phyloP scores from a whole-genome alignment of 2,329 filamentous ascomycete genomes.

The Sarocladium strictum region DNA sequence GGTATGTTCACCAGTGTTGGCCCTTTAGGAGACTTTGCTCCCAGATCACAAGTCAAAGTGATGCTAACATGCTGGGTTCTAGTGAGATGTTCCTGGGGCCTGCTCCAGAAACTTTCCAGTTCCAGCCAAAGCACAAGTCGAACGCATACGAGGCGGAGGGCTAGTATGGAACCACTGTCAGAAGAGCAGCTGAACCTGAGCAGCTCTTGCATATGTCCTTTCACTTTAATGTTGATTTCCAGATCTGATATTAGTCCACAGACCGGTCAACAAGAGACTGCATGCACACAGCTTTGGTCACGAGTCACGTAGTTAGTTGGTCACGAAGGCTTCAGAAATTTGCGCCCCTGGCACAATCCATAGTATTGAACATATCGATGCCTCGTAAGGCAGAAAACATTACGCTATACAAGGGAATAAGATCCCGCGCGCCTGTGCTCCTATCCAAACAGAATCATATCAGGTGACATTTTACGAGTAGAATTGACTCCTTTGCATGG shows the following conservation, averaged over 20 bases:
- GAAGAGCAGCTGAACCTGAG: too few relatives aligned
- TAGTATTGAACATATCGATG: conserved; percentile 1
- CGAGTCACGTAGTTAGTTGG: too few relatives aligned
- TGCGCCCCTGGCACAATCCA: not conserved
- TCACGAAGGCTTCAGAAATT: too few relatives aligned
- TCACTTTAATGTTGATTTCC: not conserved
- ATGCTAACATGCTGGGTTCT: conserved; percentile 14
- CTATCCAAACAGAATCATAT: not conserved
- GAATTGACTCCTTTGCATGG: conserved; percentile 54
- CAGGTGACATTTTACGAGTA: conserved; percentile 35
- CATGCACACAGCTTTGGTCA: too few relatives aligned
- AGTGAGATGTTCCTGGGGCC: conserved; percentile 98
- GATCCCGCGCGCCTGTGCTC: not conserved
- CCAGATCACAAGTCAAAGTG: not conserved
- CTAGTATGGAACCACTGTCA: too few relatives aligned
- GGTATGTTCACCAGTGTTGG: conserved; percentile 47
- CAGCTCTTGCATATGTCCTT: too few relatives aligned
- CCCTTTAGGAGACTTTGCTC: conserved; percentile 2
- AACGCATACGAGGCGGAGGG: conserved; percentile 81
- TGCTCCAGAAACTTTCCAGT: conserved; percentile 83
- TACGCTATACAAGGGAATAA: conserved; percentile 11
- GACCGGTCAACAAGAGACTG: too few relatives aligned
- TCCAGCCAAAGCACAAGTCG: conserved; percentile 96
- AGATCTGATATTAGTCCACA: not conserved
- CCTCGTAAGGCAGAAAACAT: not conserved